These are phyloP conservation scores for Backusella tuberculispora DNA, from an alignment of 192 early-diverging fungal genomes.

Conservation along the genomic window DNA sequence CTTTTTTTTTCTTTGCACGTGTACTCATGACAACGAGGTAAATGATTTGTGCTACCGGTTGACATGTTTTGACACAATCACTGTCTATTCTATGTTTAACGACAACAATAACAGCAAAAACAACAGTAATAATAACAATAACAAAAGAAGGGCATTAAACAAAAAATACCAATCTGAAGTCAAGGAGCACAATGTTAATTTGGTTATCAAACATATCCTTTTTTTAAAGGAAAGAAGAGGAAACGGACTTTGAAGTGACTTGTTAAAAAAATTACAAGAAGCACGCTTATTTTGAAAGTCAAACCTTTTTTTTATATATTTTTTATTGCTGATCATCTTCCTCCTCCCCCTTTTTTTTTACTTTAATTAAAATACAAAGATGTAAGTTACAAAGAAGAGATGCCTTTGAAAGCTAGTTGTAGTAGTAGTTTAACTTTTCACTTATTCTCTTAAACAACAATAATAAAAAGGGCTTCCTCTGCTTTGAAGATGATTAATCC, in stretches of 20 bases:
- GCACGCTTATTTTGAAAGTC: conserved; percentile 11
- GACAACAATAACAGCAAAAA: background rate
- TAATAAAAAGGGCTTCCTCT: conserved; percentile 50
- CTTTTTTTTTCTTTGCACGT: background rate
- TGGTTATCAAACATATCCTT: background rate
- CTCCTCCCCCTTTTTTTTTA: background rate
- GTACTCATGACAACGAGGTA: background rate
- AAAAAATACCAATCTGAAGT: background rate
- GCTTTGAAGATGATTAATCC: conserved; percentile 96
- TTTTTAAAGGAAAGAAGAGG: background rate
- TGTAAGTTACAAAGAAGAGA: background rate
- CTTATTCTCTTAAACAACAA: no score
- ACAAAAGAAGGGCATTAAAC: background rate
- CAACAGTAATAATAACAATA: background rate
- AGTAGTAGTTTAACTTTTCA: background rate
- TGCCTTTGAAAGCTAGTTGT: background rate
- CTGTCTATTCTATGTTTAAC: background rate
- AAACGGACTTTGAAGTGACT: conserved; percentile 15
- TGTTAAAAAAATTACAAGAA: conserved; percentile 1
- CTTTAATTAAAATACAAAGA: background rate
- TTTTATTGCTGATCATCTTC: conserved; percentile 8
- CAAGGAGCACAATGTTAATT: background rate
- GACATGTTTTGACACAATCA: background rate
- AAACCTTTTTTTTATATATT: background rate
- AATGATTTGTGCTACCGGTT: conserved; percentile 3